A percentile compares a stretch with the other conserved stretches of the same genome.
These are phyloP conservation scores for Cladophialophora exuberans DNA, from an alignment of 2,329 filamentous ascomycete genomes.

Conservation along the genomic window DNA sequence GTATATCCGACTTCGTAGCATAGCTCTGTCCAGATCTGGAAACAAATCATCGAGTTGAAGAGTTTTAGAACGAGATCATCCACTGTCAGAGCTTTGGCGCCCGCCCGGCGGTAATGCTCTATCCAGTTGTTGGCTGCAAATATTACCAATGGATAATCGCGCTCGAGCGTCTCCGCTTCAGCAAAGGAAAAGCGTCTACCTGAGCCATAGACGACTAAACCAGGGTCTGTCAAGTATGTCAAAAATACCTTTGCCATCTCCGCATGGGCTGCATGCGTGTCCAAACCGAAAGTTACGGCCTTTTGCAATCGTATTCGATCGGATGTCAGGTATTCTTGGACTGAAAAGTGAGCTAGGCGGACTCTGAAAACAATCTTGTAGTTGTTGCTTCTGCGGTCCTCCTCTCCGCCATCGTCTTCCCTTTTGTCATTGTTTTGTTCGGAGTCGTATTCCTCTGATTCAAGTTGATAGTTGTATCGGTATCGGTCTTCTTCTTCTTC, in stretches of 20 bases:
- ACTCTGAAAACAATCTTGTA: slow-evolving; percentile 5
- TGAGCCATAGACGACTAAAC: background rate
- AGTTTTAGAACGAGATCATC: too few species aligned
- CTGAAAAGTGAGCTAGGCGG: slow-evolving; percentile 40
- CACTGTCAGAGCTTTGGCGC: too few species aligned
- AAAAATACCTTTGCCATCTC: background rate
- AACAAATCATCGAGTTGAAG: too few species aligned
- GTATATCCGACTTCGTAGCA: too few species aligned
- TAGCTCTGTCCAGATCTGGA: too few species aligned
- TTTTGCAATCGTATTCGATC: slow-evolving; percentile 28
- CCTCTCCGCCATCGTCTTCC: too few species aligned
- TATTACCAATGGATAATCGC: background rate
- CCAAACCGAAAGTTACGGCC: slow-evolving; percentile 36
- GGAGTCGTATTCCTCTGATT: too few species aligned
- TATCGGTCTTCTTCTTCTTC: too few species aligned
- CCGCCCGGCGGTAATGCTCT: too few species aligned
- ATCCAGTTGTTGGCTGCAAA: too few species aligned
- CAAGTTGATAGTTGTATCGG: too few species aligned
- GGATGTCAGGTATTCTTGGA: slow-evolving; percentile 39
- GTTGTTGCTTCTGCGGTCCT: too few species aligned
- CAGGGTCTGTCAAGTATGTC: background rate
- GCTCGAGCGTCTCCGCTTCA: background rate
- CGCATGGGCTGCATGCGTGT: slow-evolving; percentile 21
- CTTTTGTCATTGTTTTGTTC: background rate
- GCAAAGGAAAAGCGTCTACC: background rate